Evolutionary conservation across 129 eudicot species (phyloP).

Genomic region (Calendula officinalis): DNA sequence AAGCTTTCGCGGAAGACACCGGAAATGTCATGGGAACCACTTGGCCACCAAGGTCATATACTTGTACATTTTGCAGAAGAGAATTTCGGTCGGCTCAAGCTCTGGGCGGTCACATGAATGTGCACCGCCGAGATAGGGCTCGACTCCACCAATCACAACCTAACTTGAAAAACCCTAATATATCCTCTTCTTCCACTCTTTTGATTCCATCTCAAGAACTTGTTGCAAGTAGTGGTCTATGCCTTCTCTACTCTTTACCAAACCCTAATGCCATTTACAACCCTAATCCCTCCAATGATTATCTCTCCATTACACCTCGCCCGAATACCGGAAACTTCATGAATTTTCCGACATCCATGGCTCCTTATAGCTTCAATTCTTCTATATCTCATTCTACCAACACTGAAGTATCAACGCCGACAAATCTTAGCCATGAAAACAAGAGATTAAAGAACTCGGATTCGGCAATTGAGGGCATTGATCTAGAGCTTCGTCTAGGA

Average conservation of each 20-base stretch:
- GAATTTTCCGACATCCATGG: constrained; percentile 4
- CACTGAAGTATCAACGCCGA: constrained; percentile 19
- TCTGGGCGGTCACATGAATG: constrained; percentile 27
- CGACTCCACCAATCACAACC: constrained; percentile 18
- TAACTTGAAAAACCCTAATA: constrained; percentile 11
- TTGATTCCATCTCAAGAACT: constrained; percentile 25
- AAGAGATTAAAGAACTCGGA: constrained; percentile 15
- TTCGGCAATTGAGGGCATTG: constrained; percentile 27
- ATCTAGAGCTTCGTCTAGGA: constrained; percentile 49
- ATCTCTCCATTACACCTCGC: constrained; percentile 23
- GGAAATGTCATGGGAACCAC: constrained; percentile 25
- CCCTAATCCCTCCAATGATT: constrained; percentile 10
- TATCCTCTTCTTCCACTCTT: constrained; percentile 21
- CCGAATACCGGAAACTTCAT: constrained; percentile 12
- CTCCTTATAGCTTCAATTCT: constrained; percentile 23
- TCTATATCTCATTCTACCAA: constrained; percentile 19
- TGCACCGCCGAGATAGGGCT: constrained; percentile 30
- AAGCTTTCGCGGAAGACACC: constrained; percentile 17
- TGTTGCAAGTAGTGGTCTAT: constrained; percentile 18
- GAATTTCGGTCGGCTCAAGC: constrained; percentile 26
- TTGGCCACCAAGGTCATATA: constrained; percentile 23
- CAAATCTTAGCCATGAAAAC: constrained; percentile 8
- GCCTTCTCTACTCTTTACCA: constrained; percentile 34
- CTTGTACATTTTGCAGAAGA: constrained; percentile 27
- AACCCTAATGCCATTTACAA: constrained; percentile 29